Conservation (phyloP, 768 basidiomycete genomes). For the Dictyophora rubrovolvata region DNA sequence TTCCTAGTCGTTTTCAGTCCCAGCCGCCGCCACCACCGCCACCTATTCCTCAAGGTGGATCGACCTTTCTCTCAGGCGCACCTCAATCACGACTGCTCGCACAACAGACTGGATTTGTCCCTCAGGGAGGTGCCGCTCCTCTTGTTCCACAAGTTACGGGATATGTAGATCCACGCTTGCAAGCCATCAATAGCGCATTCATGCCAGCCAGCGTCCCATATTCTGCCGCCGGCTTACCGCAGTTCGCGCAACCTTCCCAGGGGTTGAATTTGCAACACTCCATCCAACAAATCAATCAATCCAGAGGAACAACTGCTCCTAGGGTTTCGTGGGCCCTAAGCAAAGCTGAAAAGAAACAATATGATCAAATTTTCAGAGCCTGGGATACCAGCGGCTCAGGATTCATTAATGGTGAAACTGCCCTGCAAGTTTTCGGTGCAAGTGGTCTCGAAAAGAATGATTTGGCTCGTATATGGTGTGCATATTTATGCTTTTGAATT, state of each 20-base stretch:
- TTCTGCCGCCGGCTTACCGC: slow-evolving; percentile 48
- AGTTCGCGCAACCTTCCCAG: slow-evolving; percentile 52
- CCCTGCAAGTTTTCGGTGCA: slow-evolving; percentile 88
- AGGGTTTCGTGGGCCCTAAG: slow-evolving; percentile 80
- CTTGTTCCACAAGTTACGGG: slow-evolving; percentile 72
- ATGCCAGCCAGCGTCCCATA: slow-evolving; percentile 71
- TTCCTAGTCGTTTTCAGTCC: slow-evolving; percentile 53
- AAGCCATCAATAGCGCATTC: slow-evolving; percentile 86
- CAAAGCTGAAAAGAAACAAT: slow-evolving; percentile 90
- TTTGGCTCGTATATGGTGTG: slow-evolving; percentile 86
- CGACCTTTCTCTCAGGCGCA: slow-evolving; percentile 47
- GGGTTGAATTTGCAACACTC: slow-evolving; percentile 66
- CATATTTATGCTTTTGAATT: slow-evolving; percentile 11
- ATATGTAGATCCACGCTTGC: slow-evolving; percentile 70
- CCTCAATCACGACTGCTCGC: slow-evolving; percentile 37
- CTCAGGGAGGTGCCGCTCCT: slow-evolving; percentile 28
- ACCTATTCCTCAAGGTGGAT: slow-evolving; percentile 25
- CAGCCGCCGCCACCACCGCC: slow-evolving; percentile 25
- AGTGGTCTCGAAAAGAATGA: slow-evolving; percentile 86
- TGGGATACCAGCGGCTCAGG: slow-evolving; percentile 80
- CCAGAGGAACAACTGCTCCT: slow-evolving; percentile 51
- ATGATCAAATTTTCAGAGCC: slow-evolving; percentile 93
- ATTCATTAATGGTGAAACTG: slow-evolving; percentile 78
- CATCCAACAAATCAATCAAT: slow-evolving; percentile 80
- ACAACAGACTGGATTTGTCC: slow-evolving; percentile 50